Percentiles rank a stretch among this genome's conserved stretches.
Evolutionary conservation across 164 flowering plant species (phyloP).

Genomic region (Umbellularia californica): DNA sequence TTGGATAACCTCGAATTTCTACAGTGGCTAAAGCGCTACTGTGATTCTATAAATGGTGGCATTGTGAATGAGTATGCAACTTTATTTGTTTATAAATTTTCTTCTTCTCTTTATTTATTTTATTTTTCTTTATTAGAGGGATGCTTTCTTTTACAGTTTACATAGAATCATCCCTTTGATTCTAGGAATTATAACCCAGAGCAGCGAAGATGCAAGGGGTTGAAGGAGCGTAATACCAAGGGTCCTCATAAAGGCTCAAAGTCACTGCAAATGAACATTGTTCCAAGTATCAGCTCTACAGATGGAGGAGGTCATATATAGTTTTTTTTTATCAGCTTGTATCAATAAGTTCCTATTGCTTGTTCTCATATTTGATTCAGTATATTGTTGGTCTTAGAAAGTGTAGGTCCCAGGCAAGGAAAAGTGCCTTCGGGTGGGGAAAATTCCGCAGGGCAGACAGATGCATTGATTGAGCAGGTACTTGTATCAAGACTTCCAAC

Average conservation of each 20-base stretch:
- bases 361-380: neutral
- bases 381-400: neutral
- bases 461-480: conserved; percentile 64
- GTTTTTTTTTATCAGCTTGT: conserved; percentile 33
- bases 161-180: neutral
- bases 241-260: conserved; percentile 46
- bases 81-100: neutral
- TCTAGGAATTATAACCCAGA: conserved; percentile 79
- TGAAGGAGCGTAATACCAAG: conserved; percentile 46
- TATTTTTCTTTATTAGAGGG: neutral
- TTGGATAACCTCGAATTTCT: conserved; percentile 93
- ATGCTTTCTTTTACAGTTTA: neutral
- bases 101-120: neutral
- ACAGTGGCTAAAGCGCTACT: conserved; percentile 93
- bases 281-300: conserved; percentile 27
- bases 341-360: neutral
- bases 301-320: conserved; percentile 21
- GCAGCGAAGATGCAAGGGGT: conserved; percentile 76
- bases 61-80: conserved; percentile 74
- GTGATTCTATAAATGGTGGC: conserved; percentile 92
- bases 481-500: neutral
- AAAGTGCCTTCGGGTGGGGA: conserved; percentile 28
- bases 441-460: conserved; percentile 35
- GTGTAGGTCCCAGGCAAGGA: conserved; percentile 39
- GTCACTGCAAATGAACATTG: conserved; percentile 57